Conservation (phyloP, 805 yeast species). For the Saccharomycopsis sp. region DNA sequence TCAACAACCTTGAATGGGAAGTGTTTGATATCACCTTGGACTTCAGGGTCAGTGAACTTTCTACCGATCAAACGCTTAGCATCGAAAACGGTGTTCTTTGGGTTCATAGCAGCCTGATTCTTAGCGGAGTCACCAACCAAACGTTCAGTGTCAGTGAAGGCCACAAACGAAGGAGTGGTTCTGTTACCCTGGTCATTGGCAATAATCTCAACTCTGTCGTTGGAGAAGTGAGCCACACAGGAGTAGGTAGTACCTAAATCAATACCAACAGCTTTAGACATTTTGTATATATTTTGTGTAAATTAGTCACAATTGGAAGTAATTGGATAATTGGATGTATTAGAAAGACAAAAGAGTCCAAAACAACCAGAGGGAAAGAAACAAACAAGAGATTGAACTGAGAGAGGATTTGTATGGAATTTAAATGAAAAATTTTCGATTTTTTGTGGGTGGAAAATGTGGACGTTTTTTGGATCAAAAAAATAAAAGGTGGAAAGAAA, state of each 20-base stretch:
- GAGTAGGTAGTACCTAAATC: conserved; percentile 98
- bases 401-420: not conserved
- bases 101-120: conserved; percentile 98
- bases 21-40: conserved; percentile 74
- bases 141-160: conserved; percentile 93
- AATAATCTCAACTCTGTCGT: conserved; percentile 87
- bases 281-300: conserved; percentile 22
- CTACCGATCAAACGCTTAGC: conserved; percentile 93
- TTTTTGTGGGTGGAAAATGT: not conserved
- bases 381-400: not conserved
- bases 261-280: conserved; percentile 67
- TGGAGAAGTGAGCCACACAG: conserved; percentile 85
- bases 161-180: conserved; percentile 95
- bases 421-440: not conserved
- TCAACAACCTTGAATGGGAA: conserved; percentile 80
- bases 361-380: not conserved
- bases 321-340: too few species aligned
- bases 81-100: conserved; percentile 86
- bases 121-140: conserved; percentile 97
- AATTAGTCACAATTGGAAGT: too few species aligned
- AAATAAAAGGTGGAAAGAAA: not conserved
- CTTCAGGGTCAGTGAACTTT: conserved; percentile 73
- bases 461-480: not conserved
- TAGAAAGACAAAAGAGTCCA: not conserved
- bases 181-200: conserved; percentile 99